A percentile compares a stretch with the other conserved stretches of the same genome.
Conservation (phyloP, 495 filamentous ascomycete species). For the Penicillium turbatum region DNA sequence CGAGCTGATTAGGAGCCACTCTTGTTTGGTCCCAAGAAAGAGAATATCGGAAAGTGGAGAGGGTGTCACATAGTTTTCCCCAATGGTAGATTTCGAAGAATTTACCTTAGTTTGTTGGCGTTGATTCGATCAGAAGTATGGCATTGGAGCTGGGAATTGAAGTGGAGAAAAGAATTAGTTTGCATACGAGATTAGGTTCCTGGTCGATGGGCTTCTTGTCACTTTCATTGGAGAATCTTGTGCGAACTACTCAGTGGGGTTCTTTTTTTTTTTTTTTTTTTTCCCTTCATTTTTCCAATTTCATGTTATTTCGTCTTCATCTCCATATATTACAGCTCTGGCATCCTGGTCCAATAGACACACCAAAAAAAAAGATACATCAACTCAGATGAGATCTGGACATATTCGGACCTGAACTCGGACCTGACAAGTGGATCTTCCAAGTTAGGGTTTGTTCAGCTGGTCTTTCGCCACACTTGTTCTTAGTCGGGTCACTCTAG, state of each 20-base stretch:
- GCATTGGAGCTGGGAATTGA: not conserved
- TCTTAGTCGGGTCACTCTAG: not conserved
- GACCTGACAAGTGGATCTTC: slow-evolving; percentile 4
- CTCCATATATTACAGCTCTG: slow-evolving; percentile 12
- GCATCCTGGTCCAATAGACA: slow-evolving; percentile 5
- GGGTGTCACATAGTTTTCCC: not conserved
- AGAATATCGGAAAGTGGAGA: slow-evolving; percentile 8
- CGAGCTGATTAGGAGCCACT: slow-evolving; percentile 10
- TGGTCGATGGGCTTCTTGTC: slow-evolving; percentile 11
- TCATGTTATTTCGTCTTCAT: too few species aligned
- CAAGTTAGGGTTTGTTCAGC: slow-evolving; percentile 8
- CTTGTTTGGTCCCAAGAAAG: slow-evolving; percentile 7
- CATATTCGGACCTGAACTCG: not conserved
- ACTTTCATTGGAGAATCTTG: slow-evolving; percentile 16
- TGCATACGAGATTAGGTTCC: slow-evolving; percentile 24
- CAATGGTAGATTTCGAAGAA: too few species aligned
- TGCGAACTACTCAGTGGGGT: slow-evolving; percentile 13
- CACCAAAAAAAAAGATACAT: slow-evolving; percentile 5
- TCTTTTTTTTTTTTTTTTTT: not conserved
- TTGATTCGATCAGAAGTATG: not conserved
- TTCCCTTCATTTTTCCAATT: too few species aligned
- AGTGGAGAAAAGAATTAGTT: slow-evolving; percentile 4
- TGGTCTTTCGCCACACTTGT: slow-evolving; percentile 8
- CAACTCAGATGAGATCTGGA: slow-evolving; percentile 4
- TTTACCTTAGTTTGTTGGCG: too few species aligned